A percentile compares a stretch with the other conserved stretches of the same genome.
These are phyloP conservation scores for Penicillium psychrosexuale DNA, from an alignment of 2,329 filamentous ascomycete species.

Conservation along the genomic window DNA sequence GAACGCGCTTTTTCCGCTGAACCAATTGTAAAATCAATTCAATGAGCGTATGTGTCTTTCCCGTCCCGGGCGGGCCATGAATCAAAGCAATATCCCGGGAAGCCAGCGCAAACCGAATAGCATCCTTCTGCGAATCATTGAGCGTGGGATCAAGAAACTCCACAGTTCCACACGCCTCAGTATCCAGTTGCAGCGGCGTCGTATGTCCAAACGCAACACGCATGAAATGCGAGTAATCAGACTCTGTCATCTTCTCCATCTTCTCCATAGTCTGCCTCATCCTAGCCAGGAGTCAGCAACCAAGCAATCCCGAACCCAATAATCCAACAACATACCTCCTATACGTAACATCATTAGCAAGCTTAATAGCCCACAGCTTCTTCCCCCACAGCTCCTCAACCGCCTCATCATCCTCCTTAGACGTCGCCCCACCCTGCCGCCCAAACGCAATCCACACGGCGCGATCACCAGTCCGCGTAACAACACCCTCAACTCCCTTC, in stretches of 20 bases:
- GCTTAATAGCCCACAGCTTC: conserved; percentile 63
- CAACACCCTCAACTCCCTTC: conserved; percentile 44
- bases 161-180: conserved; percentile 45
- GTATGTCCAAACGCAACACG: conserved; percentile 60
- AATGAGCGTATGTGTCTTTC: conserved; percentile 94
- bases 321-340: conserved; percentile 49
- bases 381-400: conserved; percentile 52
- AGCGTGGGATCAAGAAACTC: conserved; percentile 56
- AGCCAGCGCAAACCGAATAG: conserved; percentile 75
- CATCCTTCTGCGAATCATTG: conserved; percentile 62
- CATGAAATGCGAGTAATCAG: conserved; percentile 57
- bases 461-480: conserved; percentile 45
- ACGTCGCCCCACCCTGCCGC: conserved; percentile 33
- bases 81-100: conserved; percentile 82
- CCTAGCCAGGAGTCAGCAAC: conserved; percentile 32
- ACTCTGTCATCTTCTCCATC: conserved; percentile 54
- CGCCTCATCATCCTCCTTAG: conserved; percentile 43
- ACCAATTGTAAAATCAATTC: conserved; percentile 92
- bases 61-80: conserved; percentile 91
- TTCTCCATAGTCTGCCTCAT: conserved; percentile 64
- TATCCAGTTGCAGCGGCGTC: conserved; percentile 51
- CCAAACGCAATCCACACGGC: conserved; percentile 47
- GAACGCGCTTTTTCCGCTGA: conserved; percentile 66
- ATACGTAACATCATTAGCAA: conserved; percentile 65
- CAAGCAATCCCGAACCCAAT: background rate